Base-by-base conservation (phyloP, 352 stramenopile species). In the Pythium grandisporangium region DNA sequence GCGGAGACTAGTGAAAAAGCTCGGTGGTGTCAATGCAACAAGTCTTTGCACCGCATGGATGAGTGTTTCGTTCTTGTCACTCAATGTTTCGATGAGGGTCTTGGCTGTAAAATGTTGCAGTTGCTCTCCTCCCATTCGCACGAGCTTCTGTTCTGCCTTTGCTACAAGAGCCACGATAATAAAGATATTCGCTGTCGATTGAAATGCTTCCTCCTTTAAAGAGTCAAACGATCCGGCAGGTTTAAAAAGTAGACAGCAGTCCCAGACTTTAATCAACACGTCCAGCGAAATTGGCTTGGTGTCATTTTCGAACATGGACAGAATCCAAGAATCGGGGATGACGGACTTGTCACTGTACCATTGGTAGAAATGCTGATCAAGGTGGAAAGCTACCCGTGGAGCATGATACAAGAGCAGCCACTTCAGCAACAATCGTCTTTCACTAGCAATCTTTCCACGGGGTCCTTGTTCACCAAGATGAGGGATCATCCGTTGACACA, bases 391-490 rank as follows among this genome's bases (percentile, higher is more conserved):
- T 17, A 89, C 52, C 8, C 48, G 46, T 26, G 79, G 76, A 1
- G 70, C 53, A 24, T 92, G 74, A 36, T 92, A 92, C n/a, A 90
- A 39, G 35, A 92, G 39, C 39, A 92, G 50, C 41, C 61, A 64
- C 58, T 89, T 88, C 4, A 90, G 46, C 14, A 87, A 32, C 6
- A 56, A 48, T 4, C 76, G 67, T 30, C 74, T 55, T 7, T 51
- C 60, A 0, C 50, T 36, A 1, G 71, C 62, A 30, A 78, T 57
- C 0, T 48, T 40, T 5, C 42, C 53, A 1, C 32, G 49, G 2
- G 37, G 17, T 14, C 70, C 24, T 35, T 82, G 62, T 16, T 74
- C 56, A 13, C 41, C 23, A 19, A 86, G 38, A 22, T 84, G 67
- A 0, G 71, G 71, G n/a, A 87, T 40, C 14, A 81, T 60, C 14